Percentiles rank a stretch among this genome's conserved stretches.
Conservation (phyloP, 2,329 filamentous ascomycete genomes). For the Stachybotrys elegans region DNA sequence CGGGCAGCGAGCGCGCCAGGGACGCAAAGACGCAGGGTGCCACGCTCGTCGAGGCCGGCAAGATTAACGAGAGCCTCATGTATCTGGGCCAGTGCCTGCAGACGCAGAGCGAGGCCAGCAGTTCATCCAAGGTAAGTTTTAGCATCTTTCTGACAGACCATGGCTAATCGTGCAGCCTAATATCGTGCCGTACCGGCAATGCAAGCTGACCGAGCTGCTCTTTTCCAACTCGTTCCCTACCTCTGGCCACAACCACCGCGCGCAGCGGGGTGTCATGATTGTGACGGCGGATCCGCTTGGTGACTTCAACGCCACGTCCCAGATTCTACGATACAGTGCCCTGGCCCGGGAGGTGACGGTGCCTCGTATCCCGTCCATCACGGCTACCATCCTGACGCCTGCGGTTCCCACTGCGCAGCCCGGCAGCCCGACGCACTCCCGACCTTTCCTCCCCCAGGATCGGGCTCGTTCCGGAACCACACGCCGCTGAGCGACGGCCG, state of each 20-base stretch:
- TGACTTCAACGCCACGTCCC: constrained; percentile 94
- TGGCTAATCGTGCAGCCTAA: constrained; percentile 47
- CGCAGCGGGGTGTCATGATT: constrained; percentile 88
- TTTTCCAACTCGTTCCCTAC: constrained; percentile 87
- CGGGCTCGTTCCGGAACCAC: constrained; percentile 30
- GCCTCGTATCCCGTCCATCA: constrained; percentile 78
- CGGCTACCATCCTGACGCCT: constrained; percentile 56
- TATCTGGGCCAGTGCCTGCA: constrained; percentile 95
- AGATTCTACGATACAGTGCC: constrained; percentile 91
- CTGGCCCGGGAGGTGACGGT: constrained; percentile 90
- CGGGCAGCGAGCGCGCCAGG: constrained; percentile 86
- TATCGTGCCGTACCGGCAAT: constrained; percentile 74
- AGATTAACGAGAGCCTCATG: constrained; percentile 98
- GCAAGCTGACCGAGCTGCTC: constrained; percentile 77
- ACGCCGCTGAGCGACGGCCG: constrained; percentile 43
- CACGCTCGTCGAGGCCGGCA: constrained; percentile 90
- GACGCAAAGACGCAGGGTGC: constrained; percentile 92
- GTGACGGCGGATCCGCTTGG: constrained; percentile 90
- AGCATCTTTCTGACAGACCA: neutral
- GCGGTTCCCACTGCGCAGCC: constrained; percentile 16
- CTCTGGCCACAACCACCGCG: constrained; percentile 28
- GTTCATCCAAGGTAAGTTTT: constrained; percentile 61
- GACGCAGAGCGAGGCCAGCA: constrained; percentile 79
- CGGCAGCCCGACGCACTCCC: constrained; percentile 24
- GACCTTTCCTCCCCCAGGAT: constrained; percentile 37